These are phyloP conservation scores for Talaromyces borbonicus DNA, from an alignment of 495 filamentous ascomycete species.

Conservation along the genomic window DNA sequence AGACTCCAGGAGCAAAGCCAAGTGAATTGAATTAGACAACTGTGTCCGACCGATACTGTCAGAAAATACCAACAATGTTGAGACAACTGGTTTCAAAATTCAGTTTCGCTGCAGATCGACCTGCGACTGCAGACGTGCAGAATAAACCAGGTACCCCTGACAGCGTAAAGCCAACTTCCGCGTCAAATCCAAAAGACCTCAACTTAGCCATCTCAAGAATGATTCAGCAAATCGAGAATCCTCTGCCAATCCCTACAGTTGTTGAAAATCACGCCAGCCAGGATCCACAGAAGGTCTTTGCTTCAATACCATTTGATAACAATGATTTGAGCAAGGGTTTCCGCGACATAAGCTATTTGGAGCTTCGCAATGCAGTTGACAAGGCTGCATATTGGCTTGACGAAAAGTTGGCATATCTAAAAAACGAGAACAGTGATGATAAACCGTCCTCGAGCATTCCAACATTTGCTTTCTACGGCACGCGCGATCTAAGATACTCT, in stretches of 20 bases:
- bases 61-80: no score
- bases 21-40: no score
- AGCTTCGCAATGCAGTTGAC: not conserved
- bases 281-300: conserved; percentile 2
- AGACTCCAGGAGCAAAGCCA: no score
- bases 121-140: no score
- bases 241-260: conserved; percentile 1
- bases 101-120: no score
- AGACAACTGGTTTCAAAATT: no score
- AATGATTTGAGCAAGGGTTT: conserved; percentile 4
- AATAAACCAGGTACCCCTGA: no score
- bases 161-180: not conserved
- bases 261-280: not conserved
- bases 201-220: not conserved
- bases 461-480: conserved; percentile 22
- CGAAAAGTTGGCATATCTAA: not conserved
- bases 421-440: not conserved
- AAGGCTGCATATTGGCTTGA: conserved; percentile 4
- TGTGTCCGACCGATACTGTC: no score
- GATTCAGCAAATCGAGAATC: not conserved
- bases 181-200: not conserved
- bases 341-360: conserved; percentile 3
- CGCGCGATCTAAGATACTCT: conserved; percentile 19
- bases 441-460: not conserved
- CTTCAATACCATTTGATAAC: conserved; percentile 1